These are phyloP conservation scores for Selaginella moellendorffii DNA, from an alignment of 75 land plant genomes.

Conservation along the genomic window DNA sequence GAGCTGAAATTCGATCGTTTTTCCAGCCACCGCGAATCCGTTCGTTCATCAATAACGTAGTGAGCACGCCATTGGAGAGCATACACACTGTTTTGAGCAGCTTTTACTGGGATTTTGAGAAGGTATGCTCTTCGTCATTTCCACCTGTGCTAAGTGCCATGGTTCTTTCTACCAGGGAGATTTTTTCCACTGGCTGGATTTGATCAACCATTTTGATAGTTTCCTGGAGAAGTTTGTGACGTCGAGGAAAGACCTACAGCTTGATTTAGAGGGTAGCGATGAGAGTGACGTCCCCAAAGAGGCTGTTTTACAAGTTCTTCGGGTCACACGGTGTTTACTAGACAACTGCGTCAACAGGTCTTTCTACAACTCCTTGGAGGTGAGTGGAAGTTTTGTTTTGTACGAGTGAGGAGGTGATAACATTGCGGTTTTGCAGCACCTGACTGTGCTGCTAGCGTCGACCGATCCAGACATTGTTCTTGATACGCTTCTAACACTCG, in stretches of 20 bases:
- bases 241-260: conserved; percentile 67
- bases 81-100: conserved; percentile 48
- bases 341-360: conserved; percentile 82
- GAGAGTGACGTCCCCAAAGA: conserved; percentile 64
- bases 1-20: neutral
- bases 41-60: conserved; percentile 55
- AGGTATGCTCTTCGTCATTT: conserved; percentile 31
- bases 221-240: conserved; percentile 71
- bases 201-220: conserved; percentile 75
- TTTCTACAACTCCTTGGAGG: conserved; percentile 71
- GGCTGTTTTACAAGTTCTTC: conserved; percentile 73
- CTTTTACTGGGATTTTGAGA: conserved; percentile 80
- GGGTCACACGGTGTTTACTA: conserved; percentile 64
- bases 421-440: conserved; percentile 45
- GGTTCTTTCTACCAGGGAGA: conserved; percentile 65
- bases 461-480: conserved; percentile 80
- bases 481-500: conserved; percentile 65
- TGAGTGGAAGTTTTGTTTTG: conserved; percentile 12
- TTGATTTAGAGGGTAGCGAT: conserved; percentile 49
- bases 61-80: conserved; percentile 46
- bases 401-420: conserved; percentile 6
- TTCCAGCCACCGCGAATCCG: conserved; percentile 65
- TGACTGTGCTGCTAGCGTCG: conserved; percentile 65
- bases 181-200: conserved; percentile 91
- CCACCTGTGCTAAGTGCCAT: neutral